Percentiles rank a stretch among this genome's conserved stretches.
phyloP scores from a whole-genome alignment of 257 asterid species.

The Solanum chiquidenum region DNA sequence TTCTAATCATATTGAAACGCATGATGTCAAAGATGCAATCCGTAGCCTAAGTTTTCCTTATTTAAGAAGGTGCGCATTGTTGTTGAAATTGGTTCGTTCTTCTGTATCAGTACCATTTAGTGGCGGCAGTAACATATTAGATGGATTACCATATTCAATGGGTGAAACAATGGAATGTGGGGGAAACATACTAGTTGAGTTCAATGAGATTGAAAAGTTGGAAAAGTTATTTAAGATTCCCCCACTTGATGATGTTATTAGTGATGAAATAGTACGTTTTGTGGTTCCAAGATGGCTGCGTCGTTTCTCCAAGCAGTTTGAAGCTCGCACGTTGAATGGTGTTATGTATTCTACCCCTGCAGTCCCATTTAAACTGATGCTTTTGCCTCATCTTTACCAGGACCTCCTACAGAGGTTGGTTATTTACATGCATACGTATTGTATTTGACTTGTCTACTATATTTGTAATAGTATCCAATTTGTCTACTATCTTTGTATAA shows the following conservation, averaged over 20 bases:
- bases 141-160: constrained; percentile 24
- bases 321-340: constrained; percentile 19
- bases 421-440: not conserved
- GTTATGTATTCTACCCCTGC: constrained; percentile 58
- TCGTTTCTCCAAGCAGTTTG: constrained; percentile 42
- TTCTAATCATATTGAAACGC: constrained; percentile 34
- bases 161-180: constrained; percentile 27
- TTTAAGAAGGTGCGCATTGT: constrained; percentile 81
- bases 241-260: constrained; percentile 40
- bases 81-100: constrained; percentile 70
- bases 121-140: constrained; percentile 29
- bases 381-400: constrained; percentile 78
- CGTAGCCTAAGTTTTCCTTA: constrained; percentile 74
- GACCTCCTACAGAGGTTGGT: constrained; percentile 84
- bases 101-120: constrained; percentile 50
- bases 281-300: constrained; percentile 55
- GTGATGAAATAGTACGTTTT: constrained; percentile 39
- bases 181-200: constrained; percentile 28
- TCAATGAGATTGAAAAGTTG: constrained; percentile 51
- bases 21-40: constrained; percentile 46
- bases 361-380: constrained; percentile 75
- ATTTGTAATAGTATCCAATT: not conserved
- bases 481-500: not conserved
- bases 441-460: not conserved
- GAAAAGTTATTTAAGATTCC: constrained; percentile 79